Conservation (phyloP, 164 flowering plant genomes). For the Piper longum region DNA sequence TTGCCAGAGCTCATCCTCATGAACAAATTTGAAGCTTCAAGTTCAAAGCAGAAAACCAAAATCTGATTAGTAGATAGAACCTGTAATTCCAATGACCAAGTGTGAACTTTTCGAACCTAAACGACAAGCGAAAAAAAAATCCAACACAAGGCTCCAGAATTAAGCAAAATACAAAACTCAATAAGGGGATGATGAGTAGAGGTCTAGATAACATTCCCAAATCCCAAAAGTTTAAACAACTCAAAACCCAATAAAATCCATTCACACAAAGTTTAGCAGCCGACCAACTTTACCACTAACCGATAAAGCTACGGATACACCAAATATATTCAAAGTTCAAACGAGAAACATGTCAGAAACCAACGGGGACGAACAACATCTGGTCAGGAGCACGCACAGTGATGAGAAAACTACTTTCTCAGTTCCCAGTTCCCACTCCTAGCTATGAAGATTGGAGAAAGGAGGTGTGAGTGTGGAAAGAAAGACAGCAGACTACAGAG, state of each 20-base stretch:
- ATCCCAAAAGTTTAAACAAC: not conserved
- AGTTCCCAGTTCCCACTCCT: no score
- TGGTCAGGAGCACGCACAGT: no score
- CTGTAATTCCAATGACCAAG: no score
- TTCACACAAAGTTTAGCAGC: not conserved
- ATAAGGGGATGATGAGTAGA: not conserved
- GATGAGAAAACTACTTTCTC: no score
- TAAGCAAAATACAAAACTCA: not conserved
- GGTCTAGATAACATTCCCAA: not conserved
- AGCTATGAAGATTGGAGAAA: no score
- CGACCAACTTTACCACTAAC: not conserved
- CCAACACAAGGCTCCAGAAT: no score
- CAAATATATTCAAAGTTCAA: not conserved
- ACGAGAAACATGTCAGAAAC: not conserved
- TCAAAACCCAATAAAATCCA: not conserved
- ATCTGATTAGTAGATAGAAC: not conserved
- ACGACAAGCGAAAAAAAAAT: no score
- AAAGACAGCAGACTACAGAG: no score
- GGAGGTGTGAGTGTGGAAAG: no score
- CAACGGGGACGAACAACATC: not conserved
- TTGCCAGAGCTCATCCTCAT: constrained; percentile 57
- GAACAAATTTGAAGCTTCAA: not conserved
- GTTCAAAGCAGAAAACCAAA: not conserved
- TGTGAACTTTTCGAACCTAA: no score
- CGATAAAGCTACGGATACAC: not conserved